Evolutionary conservation across 2,329 filamentous ascomycete genomes (phyloP), one percentile per base, ranked within the genome.

Genomic region (Rutstroemia sp.): DNA sequence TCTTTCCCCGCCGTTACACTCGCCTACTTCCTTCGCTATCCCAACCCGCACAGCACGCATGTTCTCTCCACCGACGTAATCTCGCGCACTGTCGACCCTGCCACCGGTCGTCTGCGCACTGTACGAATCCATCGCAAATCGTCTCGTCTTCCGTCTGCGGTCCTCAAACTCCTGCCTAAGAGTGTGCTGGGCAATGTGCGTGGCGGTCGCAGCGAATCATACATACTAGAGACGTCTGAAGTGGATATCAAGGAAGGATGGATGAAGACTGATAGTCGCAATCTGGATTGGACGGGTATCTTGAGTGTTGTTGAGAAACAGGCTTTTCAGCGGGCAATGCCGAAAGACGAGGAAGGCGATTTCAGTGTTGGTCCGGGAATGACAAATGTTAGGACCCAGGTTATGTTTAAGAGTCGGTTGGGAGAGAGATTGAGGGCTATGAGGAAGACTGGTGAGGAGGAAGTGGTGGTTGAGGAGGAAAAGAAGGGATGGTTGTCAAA

Each of bases 11-110:
- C 88, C 70, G 89, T 94, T 60, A 90, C 88, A 49, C 85, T 94
- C 71, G 89, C 89, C 74, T 94, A 90, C 79, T 94, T 92, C 74
- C 85, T 94, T 50, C 88, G 89, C 63, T 94, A 94, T 74, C 90
- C 88, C 58, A 94, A 92, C 68, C 89, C 89, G 6, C 92, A 92
- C 75, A 86, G 85, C 63, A 84, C 81, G 61, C 89, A 94, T 74
- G 89, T 94, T 53, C 77, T 91, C 65, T 90, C 87, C 68, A 91
- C 88, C 71, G 89, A 94, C 72, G 90, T 88, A 66, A 89, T 94
- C 70, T 82, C 83, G 49, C 86, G 84, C 62, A 77, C 80, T 71
- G 82, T 90, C 72, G 88, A 92, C 71, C 79, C 85, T 6, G 74
- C 73, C n/a, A 88, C 87, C 1, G 87, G 88, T 64, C 85, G 86